Conservation (phyloP, 1,284 basidiomycete species). For the Ganoderma sp. region DNA sequence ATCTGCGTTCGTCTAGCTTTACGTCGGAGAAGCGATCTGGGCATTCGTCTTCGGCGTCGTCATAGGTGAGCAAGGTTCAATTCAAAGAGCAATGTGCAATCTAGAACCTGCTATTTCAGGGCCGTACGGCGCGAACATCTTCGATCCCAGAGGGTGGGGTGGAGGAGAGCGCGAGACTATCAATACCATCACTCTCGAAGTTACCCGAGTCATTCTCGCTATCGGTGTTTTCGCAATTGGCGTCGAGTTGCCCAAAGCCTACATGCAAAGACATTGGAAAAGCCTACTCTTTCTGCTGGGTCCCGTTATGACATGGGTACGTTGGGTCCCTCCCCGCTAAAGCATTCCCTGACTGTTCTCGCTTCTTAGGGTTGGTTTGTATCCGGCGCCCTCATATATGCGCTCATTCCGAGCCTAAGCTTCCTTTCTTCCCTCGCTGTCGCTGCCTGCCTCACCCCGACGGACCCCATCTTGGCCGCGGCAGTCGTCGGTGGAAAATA, state of each 20-base stretch:
- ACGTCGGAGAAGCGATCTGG: slow-evolving; percentile 96
- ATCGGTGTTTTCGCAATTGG: slow-evolving; percentile 99
- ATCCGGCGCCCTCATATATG: slow-evolving; percentile 88
- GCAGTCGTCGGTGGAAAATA: slow-evolving; percentile 96
- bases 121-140: slow-evolving; percentile 85
- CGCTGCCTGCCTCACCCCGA: slow-evolving; percentile 94
- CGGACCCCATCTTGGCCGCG: slow-evolving; percentile 92
- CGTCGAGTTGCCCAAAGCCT: slow-evolving; percentile 93
- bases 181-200: slow-evolving; percentile 84
- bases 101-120: slow-evolving; percentile 50
- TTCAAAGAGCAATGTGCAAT: background rate
- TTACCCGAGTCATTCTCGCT: slow-evolving; percentile 95
- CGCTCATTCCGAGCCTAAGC: slow-evolving; percentile 83
- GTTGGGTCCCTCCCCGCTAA: slow-evolving; percentile 33
- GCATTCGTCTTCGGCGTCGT: slow-evolving; percentile 96
- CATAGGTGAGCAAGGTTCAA: slow-evolving; percentile 58
- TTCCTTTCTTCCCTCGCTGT: slow-evolving; percentile 90
- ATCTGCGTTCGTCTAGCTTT: slow-evolving; percentile 56
- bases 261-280: slow-evolving; percentile 91
- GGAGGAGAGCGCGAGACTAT: slow-evolving; percentile 54
- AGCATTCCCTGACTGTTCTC: slow-evolving; percentile 7
- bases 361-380: slow-evolving; percentile 84
- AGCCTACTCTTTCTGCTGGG: slow-evolving; percentile 86
- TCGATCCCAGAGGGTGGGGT: slow-evolving; percentile 89
- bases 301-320: slow-evolving; percentile 89